Percentiles rank a stretch among this genome's conserved stretches.
These are phyloP conservation scores for Botryotinia calthae DNA, from an alignment of 2,329 filamentous ascomycete species.

Conservation along the genomic window DNA sequence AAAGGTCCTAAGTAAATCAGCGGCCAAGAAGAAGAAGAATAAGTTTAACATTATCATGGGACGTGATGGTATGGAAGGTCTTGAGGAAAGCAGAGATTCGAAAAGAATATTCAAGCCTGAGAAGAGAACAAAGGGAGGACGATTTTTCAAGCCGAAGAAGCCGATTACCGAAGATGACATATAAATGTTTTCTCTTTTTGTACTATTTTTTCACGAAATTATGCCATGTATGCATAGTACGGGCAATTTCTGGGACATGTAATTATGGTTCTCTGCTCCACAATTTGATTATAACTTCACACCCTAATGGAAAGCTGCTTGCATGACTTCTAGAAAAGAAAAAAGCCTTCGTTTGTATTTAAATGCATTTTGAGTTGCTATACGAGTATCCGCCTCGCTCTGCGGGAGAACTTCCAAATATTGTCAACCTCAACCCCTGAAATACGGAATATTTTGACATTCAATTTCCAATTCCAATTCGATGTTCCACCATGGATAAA, in stretches of 20 bases:
- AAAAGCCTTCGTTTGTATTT: background rate
- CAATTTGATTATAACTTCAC: constrained; percentile 5
- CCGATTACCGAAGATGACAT: constrained; percentile 37
- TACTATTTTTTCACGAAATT: background rate
- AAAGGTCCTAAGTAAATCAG: constrained; percentile 33
- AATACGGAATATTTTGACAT: background rate
- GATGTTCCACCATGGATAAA: constrained; percentile 1
- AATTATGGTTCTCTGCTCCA: constrained; percentile 1
- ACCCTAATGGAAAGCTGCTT: background rate
- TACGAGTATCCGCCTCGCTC: background rate
- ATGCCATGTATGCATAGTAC: constrained; percentile 4
- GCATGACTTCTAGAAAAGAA: background rate
- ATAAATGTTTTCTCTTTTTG: constrained; percentile 4
- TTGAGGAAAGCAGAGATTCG: constrained; percentile 32
- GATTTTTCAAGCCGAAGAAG: constrained; percentile 40
- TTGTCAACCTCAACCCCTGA: constrained; percentile 12
- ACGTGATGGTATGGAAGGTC: constrained; percentile 33
- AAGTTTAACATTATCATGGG: constrained; percentile 42
- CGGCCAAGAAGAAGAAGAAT: constrained; percentile 45
- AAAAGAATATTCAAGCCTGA: constrained; percentile 30
- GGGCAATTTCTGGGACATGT: background rate
- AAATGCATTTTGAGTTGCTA: background rate
- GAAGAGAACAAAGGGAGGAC: constrained; percentile 39
- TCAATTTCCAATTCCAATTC: constrained; percentile 6
- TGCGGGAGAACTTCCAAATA: constrained; percentile 2